These are phyloP conservation scores for Miscanthus sacchariflorus DNA, from an alignment of 202 grass and related monocot genomes.

Conservation along the genomic window DNA sequence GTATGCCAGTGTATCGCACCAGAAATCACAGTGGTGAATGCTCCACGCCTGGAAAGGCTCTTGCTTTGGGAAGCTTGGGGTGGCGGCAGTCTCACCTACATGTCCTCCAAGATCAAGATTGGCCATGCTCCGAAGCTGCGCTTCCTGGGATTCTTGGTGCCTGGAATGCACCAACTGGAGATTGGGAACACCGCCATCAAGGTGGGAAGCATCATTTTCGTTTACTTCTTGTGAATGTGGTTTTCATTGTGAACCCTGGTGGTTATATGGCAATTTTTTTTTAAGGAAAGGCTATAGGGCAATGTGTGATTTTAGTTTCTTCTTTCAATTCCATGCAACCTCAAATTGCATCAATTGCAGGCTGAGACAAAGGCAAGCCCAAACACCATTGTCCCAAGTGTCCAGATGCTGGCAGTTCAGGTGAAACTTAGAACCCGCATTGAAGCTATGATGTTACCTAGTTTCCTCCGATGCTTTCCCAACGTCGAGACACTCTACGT, in stretches of 20 bases:
- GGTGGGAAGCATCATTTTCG: not conserved
- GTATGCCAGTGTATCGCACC: not conserved
- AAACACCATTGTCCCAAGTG: conserved; percentile 34
- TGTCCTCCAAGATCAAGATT: conserved; percentile 24
- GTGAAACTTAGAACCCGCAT: conserved; percentile 33
- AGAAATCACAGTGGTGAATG: conserved; percentile 23
- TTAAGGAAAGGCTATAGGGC: not conserved
- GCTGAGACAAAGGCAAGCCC: conserved; percentile 35
- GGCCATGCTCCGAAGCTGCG: conserved; percentile 45
- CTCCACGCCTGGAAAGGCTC: conserved; percentile 36
- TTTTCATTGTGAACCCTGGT: not conserved
- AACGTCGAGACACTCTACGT: conserved; percentile 44
- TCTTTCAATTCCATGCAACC: not conserved
- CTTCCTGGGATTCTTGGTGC: conserved; percentile 39
- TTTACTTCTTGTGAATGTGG: not conserved
- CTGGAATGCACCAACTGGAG: conserved; percentile 31
- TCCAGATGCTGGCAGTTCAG: conserved; percentile 48
- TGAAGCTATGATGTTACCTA: conserved; percentile 23
- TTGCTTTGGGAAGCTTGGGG: conserved; percentile 27
- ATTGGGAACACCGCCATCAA: conserved; percentile 46
- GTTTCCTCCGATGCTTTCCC: conserved; percentile 56
- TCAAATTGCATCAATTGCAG: conserved; percentile 22
- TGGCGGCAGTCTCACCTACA: not conserved
- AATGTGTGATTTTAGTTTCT: conserved; percentile 8
- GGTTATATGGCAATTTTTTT: not conserved